Conservation (phyloP, 306 rosid species). For the Pterocarpus santalinus region DNA sequence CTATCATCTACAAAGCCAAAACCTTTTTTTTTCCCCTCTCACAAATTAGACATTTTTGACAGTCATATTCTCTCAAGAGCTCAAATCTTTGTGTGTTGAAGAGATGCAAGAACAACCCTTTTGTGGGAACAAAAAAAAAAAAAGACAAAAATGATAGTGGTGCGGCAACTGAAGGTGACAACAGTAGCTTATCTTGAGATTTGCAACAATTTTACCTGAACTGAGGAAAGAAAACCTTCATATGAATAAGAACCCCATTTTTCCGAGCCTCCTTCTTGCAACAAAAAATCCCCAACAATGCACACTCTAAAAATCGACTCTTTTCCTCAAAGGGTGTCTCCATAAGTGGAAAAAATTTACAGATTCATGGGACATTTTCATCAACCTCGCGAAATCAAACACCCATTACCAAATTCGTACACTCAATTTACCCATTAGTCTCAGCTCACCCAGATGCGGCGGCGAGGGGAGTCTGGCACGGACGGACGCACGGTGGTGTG, state of each 20-base stretch:
- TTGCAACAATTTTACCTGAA: constrained; percentile 29
- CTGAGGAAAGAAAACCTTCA: constrained; percentile 21
- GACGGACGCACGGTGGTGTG: too few species aligned
- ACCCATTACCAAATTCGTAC: constrained; percentile 1
- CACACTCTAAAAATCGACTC: constrained; percentile 8
- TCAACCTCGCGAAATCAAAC: background rate
- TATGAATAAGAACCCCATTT: constrained; percentile 49
- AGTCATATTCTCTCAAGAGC: background rate
- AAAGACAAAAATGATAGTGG: background rate
- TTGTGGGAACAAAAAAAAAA: background rate
- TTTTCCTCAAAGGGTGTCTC: constrained; percentile 36
- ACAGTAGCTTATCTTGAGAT: background rate
- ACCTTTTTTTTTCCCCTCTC: background rate
- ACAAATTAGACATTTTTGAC: background rate
- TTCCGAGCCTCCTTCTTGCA: constrained; percentile 29
- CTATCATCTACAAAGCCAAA: constrained; percentile 46
- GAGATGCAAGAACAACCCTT: background rate
- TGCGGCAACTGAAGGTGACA: background rate
- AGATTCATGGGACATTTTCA: constrained; percentile 41
- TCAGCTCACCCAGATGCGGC: background rate
- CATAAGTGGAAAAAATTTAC: constrained; percentile 22
- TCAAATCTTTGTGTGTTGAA: constrained; percentile 8
- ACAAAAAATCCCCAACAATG: background rate
- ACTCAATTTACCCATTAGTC: constrained; percentile 1
- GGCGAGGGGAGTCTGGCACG: too few species aligned